A percentile compares a stretch with the other conserved stretches of the same genome.
These are phyloP conservation scores for Gonapodya prolifera DNA, from an alignment of 192 early-diverging fungal species.

Conservation along the genomic window DNA sequence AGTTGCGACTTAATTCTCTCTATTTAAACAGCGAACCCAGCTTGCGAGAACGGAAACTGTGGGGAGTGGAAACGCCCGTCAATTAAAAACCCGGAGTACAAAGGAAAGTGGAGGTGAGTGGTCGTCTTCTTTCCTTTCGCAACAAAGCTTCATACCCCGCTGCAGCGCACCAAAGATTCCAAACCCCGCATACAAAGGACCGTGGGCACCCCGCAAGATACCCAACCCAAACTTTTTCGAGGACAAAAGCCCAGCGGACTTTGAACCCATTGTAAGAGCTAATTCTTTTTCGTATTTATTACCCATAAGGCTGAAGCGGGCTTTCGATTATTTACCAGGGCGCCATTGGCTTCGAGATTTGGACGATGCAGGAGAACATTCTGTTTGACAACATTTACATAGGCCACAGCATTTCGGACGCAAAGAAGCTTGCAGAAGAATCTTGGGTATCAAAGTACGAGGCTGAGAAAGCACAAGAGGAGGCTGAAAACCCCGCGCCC, in stretches of 20 bases:
- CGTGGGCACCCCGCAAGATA: slow-evolving; percentile 75
- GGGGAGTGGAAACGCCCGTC: slow-evolving; percentile 70
- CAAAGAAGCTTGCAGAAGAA: slow-evolving; percentile 57
- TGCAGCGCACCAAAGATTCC: slow-evolving; percentile 55
- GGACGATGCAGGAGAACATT: slow-evolving; percentile 83
- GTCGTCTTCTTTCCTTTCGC: background rate
- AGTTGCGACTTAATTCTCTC: background rate
- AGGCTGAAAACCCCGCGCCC: slow-evolving; percentile 29
- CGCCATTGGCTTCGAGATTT: slow-evolving; percentile 83
- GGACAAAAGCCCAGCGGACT: slow-evolving; percentile 61
- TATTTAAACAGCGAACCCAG: slow-evolving; percentile 6
- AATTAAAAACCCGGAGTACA: slow-evolving; percentile 87
- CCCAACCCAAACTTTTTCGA: slow-evolving; percentile 75
- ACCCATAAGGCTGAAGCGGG: background rate
- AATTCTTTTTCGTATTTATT: background rate
- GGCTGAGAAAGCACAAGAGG: slow-evolving; percentile 53
- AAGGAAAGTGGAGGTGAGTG: slow-evolving; percentile 64
- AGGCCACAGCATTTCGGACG: slow-evolving; percentile 55
- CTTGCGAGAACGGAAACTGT: slow-evolving; percentile 27
- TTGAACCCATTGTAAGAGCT: slow-evolving; percentile 50
- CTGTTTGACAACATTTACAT: slow-evolving; percentile 88
- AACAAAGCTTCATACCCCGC: background rate
- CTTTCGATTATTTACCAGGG: slow-evolving; percentile 34
- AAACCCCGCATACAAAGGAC: slow-evolving; percentile 88
- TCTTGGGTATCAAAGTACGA: slow-evolving; percentile 62